These are phyloP conservation scores for Penstemon newberryi DNA, from an alignment of 257 asterid genomes.

Conservation along the genomic window DNA sequence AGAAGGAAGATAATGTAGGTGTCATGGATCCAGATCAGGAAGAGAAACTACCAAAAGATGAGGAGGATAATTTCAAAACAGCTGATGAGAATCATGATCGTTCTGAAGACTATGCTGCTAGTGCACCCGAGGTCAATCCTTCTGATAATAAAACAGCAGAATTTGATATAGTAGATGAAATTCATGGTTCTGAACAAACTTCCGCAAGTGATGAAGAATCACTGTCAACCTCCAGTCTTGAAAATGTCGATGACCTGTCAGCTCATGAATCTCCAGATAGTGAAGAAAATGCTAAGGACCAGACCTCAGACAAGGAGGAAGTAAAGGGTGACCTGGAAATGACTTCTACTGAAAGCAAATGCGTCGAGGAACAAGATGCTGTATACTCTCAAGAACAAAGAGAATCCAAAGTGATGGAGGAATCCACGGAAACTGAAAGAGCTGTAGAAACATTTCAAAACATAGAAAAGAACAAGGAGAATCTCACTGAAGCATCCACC, in stretches of 20 bases:
- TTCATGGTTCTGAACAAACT: constrained; percentile 34
- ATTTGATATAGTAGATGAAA: constrained; percentile 25
- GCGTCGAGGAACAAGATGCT: constrained; percentile 34
- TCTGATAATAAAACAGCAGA: constrained; percentile 34
- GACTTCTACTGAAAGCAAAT: constrained; percentile 31
- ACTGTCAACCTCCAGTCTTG: constrained; percentile 37
- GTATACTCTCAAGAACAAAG: constrained; percentile 25
- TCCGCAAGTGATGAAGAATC: constrained; percentile 51
- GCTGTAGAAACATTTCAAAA: constrained; percentile 34
- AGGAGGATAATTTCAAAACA: constrained; percentile 30
- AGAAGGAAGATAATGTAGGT: constrained; percentile 26
- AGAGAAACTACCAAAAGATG: constrained; percentile 37
- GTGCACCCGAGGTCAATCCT: constrained; percentile 30
- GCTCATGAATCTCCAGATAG: constrained; percentile 38
- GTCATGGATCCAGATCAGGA: constrained; percentile 27
- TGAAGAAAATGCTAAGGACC: constrained; percentile 34
- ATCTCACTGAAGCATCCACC: constrained; percentile 24
- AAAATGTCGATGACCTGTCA: constrained; percentile 34
- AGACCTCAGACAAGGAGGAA: constrained; percentile 36
- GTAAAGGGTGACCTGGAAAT: constrained; percentile 30
- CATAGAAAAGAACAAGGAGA: constrained; percentile 37
- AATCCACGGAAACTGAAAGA: constrained; percentile 39
- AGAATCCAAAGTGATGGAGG: constrained; percentile 32
- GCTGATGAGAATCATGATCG: constrained; percentile 28
- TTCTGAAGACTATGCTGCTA: constrained; percentile 29